A percentile compares a stretch with the other conserved stretches of the same genome.
Evolutionary conservation across 1,284 basidiomycete species (phyloP).

Genomic region (Pisolithus thermaeus): DNA sequence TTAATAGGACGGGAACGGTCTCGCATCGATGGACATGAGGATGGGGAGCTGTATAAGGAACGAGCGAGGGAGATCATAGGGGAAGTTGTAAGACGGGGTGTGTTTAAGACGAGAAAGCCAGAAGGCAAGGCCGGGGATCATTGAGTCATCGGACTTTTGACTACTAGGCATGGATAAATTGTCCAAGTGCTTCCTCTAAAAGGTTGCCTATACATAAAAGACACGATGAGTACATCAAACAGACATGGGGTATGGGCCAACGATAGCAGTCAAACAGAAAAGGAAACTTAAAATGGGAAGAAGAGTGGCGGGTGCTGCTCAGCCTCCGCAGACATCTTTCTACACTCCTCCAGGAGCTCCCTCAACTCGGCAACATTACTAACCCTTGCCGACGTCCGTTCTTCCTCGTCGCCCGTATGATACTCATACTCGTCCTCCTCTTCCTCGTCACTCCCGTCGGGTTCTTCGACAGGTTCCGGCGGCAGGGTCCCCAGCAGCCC

Average conservation of each 20-base stretch:
- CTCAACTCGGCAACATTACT: slow-evolving; percentile 33
- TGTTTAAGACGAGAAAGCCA: slow-evolving; percentile 64
- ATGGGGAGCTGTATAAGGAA: slow-evolving; percentile 25
- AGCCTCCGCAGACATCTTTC: slow-evolving; percentile 38
- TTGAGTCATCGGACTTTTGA: slow-evolving; percentile 3
- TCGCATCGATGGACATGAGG: slow-evolving; percentile 11
- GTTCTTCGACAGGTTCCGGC: slow-evolving; percentile 31
- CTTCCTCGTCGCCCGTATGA: slow-evolving; percentile 31
- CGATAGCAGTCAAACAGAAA: background rate
- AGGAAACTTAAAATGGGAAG: slow-evolving; percentile 6
- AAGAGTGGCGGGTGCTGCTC: slow-evolving; percentile 30
- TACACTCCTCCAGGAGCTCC: slow-evolving; percentile 45
- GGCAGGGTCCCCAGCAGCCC: slow-evolving; percentile 53
- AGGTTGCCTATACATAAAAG: background rate
- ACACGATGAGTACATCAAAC: background rate
- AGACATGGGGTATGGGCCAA: background rate
- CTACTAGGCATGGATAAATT: too few species aligned
- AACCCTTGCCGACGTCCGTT: slow-evolving; percentile 23
- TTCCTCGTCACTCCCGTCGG: slow-evolving; percentile 13
- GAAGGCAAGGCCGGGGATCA: slow-evolving; percentile 53
- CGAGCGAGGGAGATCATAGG: slow-evolving; percentile 42
- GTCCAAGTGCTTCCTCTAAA: background rate
- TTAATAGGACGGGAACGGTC: slow-evolving; percentile 31
- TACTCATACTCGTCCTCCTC: slow-evolving; percentile 25
- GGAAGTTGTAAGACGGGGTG: slow-evolving; percentile 46